Evolutionary conservation across 2,329 filamentous ascomycete species (phyloP).

Genomic region (Akanthomyces lecanii): DNA sequence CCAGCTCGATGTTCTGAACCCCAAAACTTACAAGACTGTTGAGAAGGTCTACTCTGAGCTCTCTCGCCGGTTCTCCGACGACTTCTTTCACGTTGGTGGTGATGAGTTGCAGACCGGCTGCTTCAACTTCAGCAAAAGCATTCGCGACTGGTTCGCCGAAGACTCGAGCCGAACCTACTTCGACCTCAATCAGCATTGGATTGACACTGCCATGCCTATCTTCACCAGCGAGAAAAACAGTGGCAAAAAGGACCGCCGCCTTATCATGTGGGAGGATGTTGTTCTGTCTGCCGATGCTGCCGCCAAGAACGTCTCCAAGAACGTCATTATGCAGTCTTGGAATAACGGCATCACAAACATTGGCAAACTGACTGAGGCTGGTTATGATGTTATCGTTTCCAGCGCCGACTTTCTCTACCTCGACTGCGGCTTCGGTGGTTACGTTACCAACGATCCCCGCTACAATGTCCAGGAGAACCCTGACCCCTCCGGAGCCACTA

Average conservation of each 20-base stretch:
- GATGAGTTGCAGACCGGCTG: constrained; percentile 50
- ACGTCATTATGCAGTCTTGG: constrained; percentile 52
- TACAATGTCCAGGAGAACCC: constrained; percentile 53
- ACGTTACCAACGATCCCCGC: constrained; percentile 50
- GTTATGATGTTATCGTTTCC: constrained; percentile 54
- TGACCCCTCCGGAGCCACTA: constrained; percentile 29
- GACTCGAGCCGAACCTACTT: constrained; percentile 43
- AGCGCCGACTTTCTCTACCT: constrained; percentile 53
- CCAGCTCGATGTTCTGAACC: constrained; percentile 52
- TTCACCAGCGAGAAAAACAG: constrained; percentile 32
- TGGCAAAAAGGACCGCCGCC: constrained; percentile 39
- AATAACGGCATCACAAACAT: constrained; percentile 50
- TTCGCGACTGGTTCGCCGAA: constrained; percentile 46
- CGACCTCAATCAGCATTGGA: constrained; percentile 51
- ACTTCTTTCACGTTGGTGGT: constrained; percentile 53
- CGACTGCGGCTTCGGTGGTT: constrained; percentile 52
- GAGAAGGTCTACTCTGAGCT: constrained; percentile 51
- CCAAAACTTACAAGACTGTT: constrained; percentile 52
- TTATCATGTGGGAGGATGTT: constrained; percentile 57
- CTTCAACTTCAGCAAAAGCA: constrained; percentile 52
- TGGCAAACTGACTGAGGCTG: constrained; percentile 43
- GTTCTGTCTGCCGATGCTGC: constrained; percentile 37
- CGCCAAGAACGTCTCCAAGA: constrained; percentile 44
- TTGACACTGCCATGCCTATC: constrained; percentile 48
- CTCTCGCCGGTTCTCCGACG: constrained; percentile 45